Base-by-base conservation (phyloP, 257 asterid genomes). In the Jasminum sambac region DNA sequence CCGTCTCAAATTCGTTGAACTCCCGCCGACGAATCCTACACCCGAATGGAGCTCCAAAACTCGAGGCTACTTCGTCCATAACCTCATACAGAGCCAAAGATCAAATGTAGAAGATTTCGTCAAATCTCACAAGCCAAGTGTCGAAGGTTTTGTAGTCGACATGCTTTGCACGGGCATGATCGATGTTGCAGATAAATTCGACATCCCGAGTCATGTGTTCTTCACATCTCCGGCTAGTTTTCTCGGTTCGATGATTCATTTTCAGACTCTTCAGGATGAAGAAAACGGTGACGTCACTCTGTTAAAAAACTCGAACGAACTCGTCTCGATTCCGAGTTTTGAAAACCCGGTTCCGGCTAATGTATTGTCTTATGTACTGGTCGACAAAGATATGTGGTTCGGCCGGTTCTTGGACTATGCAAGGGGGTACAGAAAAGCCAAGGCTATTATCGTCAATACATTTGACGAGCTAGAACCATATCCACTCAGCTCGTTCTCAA, bases 161-260 rank as follows among this genome's bases (percentile, higher is more conserved):
- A 90, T 88, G 97, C 60, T 88, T 6, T 84, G 85, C 75, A 84
- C 94, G 16, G 34, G 83, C 42, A 82, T 90, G 77, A 90, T 90
- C 50, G 84, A 65, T 6, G 88, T 85, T 11, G 90, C 85, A 0
- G 79, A 68, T 14, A 87, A 90, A 50, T 71, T 85, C 11, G 63
- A 66, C 16, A 66, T 88, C 60, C 82, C 89, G 0, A 48, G 77
- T 79, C 85, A 82, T 36, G 78, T 88, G 16, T 87, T 88, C 72
- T 86, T 84, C 82, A 73, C 92, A 2, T 88, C 95, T 11, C 84
- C 90, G 6, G 92, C 87, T 0, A 84, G 83, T 30, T 88, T 90
- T 79, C 84, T 88, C 10, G 83, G 88, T 8, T 66, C 83, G 8
- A 83, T 86, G 89, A 80, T 90, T 43, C 87, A 88, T 58, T 90